Conservation (phyloP, 2,329 filamentous ascomycete genomes). For the Neoscytalidium dimidiatum region DNA sequence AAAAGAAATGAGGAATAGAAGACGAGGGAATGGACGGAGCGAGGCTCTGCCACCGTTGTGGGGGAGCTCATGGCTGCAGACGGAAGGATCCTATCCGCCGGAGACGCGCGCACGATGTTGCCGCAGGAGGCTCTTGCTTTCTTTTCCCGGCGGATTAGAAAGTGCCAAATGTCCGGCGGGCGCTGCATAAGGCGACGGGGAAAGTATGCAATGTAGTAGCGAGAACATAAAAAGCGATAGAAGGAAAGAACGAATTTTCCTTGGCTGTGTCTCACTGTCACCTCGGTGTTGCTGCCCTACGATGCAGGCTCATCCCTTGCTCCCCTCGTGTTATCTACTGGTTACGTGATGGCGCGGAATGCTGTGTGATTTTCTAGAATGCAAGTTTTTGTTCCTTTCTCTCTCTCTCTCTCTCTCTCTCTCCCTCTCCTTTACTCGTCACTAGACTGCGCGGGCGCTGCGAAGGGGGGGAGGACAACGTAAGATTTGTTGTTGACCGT, state of each 20-base stretch:
- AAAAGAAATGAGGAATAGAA: background rate
- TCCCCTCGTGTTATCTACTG: background rate
- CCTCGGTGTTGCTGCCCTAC: background rate
- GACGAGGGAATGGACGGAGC: background rate
- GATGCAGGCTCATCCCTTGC: background rate
- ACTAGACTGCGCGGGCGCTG: too few species aligned
- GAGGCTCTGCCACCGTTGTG: background rate
- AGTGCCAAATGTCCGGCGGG: background rate
- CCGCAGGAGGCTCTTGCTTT: background rate
- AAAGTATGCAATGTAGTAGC: slow-evolving; percentile 2
- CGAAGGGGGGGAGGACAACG: too few species aligned
- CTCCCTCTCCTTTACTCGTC: background rate
- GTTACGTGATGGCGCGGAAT: background rate
- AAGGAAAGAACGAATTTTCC: background rate
- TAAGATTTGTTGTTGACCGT: too few species aligned
- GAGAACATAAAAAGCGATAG: background rate
- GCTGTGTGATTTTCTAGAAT: background rate
- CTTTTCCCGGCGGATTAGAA: background rate
- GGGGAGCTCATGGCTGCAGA: background rate
- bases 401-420: background rate
- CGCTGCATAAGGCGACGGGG: background rate
- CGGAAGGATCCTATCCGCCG: background rate
- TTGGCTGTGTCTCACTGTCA: background rate
- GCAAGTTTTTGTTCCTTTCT: background rate
- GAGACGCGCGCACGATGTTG: background rate